Evolutionary conservation across 306 rosid genomes (phyloP).

Genomic region (Casuarina equisetifolia): DNA sequence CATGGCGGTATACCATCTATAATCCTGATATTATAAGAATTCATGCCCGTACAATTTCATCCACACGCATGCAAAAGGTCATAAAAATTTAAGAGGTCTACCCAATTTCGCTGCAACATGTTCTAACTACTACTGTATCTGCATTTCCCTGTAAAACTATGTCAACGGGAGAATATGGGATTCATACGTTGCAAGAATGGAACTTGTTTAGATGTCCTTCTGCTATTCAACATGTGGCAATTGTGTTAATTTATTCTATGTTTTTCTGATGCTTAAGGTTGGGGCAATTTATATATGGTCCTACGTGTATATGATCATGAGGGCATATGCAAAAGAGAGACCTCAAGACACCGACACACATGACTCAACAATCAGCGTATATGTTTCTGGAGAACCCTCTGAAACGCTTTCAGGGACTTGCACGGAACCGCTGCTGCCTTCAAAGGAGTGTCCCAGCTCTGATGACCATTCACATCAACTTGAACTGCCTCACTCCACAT

Average conservation of each 20-base stretch:
- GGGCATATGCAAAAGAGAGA: constrained; percentile 26
- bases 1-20: constrained; percentile 12
- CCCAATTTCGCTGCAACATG: not conserved
- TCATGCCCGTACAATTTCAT: not conserved
- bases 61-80: not conserved
- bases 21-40: not conserved
- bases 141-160: not conserved
- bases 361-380: constrained; percentile 11
- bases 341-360: constrained; percentile 18
- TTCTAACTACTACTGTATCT: not conserved
- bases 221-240: not conserved
- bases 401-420: constrained; percentile 28
- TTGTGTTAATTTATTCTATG: not conserved
- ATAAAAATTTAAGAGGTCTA: not conserved
- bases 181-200: not conserved
- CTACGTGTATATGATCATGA: constrained; percentile 39
- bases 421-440: constrained; percentile 2
- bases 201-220: not conserved
- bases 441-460: constrained; percentile 10
- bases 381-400: constrained; percentile 9
- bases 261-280: constrained; percentile 26
- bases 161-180: not conserved
- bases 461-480: constrained; percentile 26
- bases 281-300: constrained; percentile 40
- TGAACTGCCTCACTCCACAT: constrained; percentile 29